Evolutionary conservation across 2,329 filamentous ascomycete species (phyloP).

Genomic region (Juglanconis oblonga): DNA sequence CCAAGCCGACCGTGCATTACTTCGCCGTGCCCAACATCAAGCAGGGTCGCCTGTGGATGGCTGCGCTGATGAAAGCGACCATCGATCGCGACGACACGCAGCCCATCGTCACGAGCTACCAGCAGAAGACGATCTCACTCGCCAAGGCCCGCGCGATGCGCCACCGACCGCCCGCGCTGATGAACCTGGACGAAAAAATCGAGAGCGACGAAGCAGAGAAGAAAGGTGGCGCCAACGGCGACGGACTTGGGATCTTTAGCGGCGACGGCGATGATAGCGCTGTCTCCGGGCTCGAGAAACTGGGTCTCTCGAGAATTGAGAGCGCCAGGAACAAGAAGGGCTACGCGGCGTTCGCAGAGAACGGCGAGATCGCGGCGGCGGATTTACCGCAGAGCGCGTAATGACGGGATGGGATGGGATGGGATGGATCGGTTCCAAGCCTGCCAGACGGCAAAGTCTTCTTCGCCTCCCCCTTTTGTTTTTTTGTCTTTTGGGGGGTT

Average conservation of each 20-base stretch:
- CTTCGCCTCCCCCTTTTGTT: conserved; percentile 26
- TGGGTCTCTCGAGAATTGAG: conserved; percentile 32
- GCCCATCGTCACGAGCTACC: conserved; percentile 85
- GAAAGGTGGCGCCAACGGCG: conserved; percentile 29
- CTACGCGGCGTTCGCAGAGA: conserved; percentile 19
- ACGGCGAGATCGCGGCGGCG: conserved; percentile 21
- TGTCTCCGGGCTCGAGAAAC: conserved; percentile 41
- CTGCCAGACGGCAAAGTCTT: background rate
- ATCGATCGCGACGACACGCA: conserved; percentile 86
- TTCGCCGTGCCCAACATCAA: conserved; percentile 92
- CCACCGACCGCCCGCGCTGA: conserved; percentile 84
- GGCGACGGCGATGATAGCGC: conserved; percentile 34
- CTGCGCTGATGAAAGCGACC: conserved; percentile 95
- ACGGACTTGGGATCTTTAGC: conserved; percentile 37
- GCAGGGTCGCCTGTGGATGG: conserved; percentile 95
- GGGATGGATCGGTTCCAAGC: background rate
- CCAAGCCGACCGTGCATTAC: conserved; percentile 94
- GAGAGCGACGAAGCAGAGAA: conserved; percentile 23
- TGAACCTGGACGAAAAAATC: conserved; percentile 60
- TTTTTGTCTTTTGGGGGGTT: background rate
- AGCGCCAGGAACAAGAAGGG: conserved; percentile 25
- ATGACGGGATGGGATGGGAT: background rate
- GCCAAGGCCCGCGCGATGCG: conserved; percentile 84
- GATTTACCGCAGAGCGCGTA: conserved; percentile 30
- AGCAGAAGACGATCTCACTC: conserved; percentile 93